Base-by-base conservation (phyloP, 805 yeast species). In the Lipomyces orientalis region DNA sequence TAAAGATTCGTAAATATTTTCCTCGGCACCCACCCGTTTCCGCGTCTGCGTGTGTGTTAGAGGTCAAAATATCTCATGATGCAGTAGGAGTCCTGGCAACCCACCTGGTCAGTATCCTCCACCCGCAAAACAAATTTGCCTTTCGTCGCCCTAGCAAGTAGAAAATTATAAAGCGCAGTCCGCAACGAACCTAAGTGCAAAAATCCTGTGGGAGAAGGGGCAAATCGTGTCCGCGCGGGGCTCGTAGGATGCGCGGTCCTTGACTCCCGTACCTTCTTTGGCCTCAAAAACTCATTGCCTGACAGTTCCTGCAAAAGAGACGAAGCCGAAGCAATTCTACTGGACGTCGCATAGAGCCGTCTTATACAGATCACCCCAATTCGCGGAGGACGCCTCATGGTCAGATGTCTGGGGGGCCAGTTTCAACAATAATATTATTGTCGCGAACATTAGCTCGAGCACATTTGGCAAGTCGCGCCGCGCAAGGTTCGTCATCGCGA, bases 191-290 rank as follows among this genome's bases (percentile, higher is more conserved):
- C 99, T 67, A 95, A 77, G 76, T 95, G 99, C n/a, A 95, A 81
- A 69, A 86, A 86, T 0, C 99, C 99, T 0, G 99, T 95, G 0
- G 99, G 99, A 1, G 98, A 93, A 0, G 99, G 99, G 0, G 99
- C 99, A 79, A 95, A 95, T 71, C 99, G 80, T 0, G 98, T 91
- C 71, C 97, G 79, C 0, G 88, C 96, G 10, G 73, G 72, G 37
- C 52, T 39, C 10, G 49, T 33, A 5, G 70, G 66, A 37, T 66
- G 70, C 22, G 62, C 55, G 55, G 12, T 52, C 34, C 58, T 65
- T 5, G 25, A 4, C 4, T 19, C n/a, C 1, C 12, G 22, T 43
- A n/a, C 16, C 6, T 37, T 12, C 22, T 43, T 43, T 43, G 22
- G 22, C 8, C 8, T 16, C 22, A 7, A 43, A 8, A 43, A 6